These are phyloP conservation scores for Eucalyptus decipiens DNA, from an alignment of 345 rosid species.

Conservation along the genomic window DNA sequence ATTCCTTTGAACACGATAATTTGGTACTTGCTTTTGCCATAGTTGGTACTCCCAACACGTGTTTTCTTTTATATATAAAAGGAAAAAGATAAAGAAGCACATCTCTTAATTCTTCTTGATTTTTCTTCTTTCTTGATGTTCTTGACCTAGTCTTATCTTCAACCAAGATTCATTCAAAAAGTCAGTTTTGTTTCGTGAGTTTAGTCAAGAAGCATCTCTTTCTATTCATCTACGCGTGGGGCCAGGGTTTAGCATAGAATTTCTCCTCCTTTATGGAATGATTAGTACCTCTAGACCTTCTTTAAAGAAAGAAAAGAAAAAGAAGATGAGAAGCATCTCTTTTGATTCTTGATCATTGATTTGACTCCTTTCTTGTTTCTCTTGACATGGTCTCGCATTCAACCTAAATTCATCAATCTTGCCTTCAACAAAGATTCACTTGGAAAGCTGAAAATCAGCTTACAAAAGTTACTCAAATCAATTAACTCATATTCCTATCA, in stretches of 20 bases:
- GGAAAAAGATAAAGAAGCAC: too few relatives aligned
- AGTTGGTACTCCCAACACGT: not conserved
- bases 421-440: too few relatives aligned
- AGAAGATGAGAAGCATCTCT: not conserved
- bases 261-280: not conserved
- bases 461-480: too few relatives aligned
- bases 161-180: not conserved
- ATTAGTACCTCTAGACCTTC: not conserved
- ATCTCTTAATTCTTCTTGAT: not conserved
- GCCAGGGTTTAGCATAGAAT: not conserved
- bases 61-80: too few relatives aligned
- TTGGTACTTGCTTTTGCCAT: not conserved
- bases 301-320: too few relatives aligned
- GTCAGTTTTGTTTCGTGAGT: not conserved
- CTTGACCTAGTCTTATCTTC: not conserved
- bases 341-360: not conserved
- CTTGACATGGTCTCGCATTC: not conserved
- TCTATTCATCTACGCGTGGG: not conserved
- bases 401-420: too few relatives aligned
- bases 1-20: too few relatives aligned
- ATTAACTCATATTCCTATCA: too few relatives aligned
- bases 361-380: not conserved
- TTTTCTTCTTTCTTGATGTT: not conserved
- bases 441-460: too few relatives aligned
- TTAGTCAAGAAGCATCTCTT: not conserved